Conservation (phyloP, 768 basidiomycete genomes). For the Leccinum incarnatum region DNA sequence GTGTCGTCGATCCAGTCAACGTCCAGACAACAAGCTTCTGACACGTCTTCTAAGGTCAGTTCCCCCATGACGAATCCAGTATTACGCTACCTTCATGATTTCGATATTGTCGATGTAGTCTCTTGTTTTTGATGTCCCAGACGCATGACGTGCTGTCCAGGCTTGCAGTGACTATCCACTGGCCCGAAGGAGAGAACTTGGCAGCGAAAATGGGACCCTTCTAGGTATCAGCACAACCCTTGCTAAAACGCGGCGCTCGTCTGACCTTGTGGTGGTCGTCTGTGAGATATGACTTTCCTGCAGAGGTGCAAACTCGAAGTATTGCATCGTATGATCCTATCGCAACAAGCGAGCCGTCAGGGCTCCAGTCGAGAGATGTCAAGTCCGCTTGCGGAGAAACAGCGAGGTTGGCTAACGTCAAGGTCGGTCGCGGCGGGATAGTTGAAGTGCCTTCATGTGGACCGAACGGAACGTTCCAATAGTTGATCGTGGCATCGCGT, state of each 20-base stretch:
- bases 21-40: slow-evolving; percentile 73
- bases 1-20: slow-evolving; percentile 75
- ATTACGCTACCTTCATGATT: slow-evolving; percentile 56
- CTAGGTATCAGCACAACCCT: slow-evolving; percentile 23
- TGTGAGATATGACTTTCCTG: slow-evolving; percentile 62
- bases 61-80: not conserved
- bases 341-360: slow-evolving; percentile 69
- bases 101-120: slow-evolving; percentile 59
- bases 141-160: slow-evolving; percentile 74
- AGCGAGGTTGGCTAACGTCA: slow-evolving; percentile 49
- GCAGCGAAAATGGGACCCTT: slow-evolving; percentile 81
- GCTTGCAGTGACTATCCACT: slow-evolving; percentile 74
- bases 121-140: slow-evolving; percentile 69
- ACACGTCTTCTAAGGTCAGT: slow-evolving; percentile 9
- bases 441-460: slow-evolving; percentile 19
- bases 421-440: slow-evolving; percentile 33
- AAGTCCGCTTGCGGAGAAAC: slow-evolving; percentile 55
- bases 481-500: slow-evolving; percentile 69
- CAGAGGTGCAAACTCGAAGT: slow-evolving; percentile 62
- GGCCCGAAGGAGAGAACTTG: slow-evolving; percentile 70
- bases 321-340: slow-evolving; percentile 75
- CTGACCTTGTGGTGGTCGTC: slow-evolving; percentile 65
- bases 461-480: slow-evolving; percentile 63
- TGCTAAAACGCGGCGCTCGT: not conserved
- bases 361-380: slow-evolving; percentile 76